Percentiles rank a stretch among this genome's conserved stretches.
phyloP scores from a whole-genome alignment of 2,329 filamentous ascomycete genomes.

The Aspergillus carbonarius region DNA sequence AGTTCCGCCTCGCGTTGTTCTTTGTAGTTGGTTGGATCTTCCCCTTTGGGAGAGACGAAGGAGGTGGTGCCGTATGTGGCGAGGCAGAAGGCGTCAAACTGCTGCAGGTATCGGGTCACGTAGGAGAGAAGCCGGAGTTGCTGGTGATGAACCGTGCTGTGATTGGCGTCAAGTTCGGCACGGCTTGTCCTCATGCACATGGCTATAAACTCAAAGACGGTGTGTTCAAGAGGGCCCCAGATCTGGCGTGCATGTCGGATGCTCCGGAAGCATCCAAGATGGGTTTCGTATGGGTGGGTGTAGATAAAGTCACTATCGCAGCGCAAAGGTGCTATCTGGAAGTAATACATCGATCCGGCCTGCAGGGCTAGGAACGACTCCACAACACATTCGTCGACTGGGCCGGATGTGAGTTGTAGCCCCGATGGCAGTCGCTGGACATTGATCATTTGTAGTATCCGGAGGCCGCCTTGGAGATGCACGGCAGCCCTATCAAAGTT shows the following conservation, averaged over 20 bases:
- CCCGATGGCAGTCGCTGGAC: not conserved
- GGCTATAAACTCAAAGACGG: not conserved
- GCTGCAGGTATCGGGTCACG: not conserved
- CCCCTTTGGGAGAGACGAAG: not conserved
- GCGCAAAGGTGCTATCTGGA: not conserved
- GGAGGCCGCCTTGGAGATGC: not conserved
- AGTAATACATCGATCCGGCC: not conserved
- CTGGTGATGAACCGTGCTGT: not conserved
- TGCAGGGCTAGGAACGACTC: not conserved
- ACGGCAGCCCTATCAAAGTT: not conserved
- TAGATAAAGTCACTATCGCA: not conserved
- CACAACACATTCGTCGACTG: not conserved
- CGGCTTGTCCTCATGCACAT: not conserved
- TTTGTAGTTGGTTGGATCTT: not conserved
- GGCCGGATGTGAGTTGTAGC: no score
- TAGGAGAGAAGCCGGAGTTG: not conserved
- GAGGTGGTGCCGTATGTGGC: not conserved
- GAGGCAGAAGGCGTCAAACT: not conserved
- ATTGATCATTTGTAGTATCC: not conserved
- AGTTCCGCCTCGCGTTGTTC: not conserved
- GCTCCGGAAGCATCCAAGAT: not conserved
- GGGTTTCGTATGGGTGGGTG: not conserved
- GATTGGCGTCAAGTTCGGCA: not conserved
- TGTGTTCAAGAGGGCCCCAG: not conserved
- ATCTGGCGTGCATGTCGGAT: not conserved